phyloP scores from a whole-genome alignment of 2,329 filamentous ascomycete species.

The Phyllosticta citriasiana region DNA sequence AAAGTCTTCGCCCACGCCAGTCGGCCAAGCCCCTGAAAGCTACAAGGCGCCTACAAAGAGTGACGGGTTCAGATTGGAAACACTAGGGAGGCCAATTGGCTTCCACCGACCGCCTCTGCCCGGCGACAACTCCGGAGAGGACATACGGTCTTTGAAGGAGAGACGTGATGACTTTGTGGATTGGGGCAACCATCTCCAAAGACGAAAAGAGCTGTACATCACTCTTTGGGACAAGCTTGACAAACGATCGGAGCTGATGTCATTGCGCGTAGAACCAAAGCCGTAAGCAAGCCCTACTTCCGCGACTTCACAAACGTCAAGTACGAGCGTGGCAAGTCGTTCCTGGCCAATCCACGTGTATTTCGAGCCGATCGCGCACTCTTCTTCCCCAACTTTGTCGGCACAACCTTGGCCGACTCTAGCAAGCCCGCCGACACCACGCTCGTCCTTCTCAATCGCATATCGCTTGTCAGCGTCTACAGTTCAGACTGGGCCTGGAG shows the following conservation, averaged over 20 bases:
- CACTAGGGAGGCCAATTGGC: conserved; percentile 67
- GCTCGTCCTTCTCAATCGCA: conserved; percentile 57
- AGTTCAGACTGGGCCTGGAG: conserved; percentile 76
- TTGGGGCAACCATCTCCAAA: conserved; percentile 72
- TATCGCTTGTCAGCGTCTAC: conserved; percentile 73
- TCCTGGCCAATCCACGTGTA: conserved; percentile 71
- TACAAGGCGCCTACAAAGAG: conserved; percentile 11
- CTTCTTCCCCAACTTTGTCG: conserved; percentile 88
- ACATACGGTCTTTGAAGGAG: conserved; percentile 56
- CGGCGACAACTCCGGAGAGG: conserved; percentile 75
- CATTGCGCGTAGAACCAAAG: conserved; percentile 47
- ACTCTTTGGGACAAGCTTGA: background rate
- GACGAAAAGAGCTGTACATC: conserved; percentile 61
- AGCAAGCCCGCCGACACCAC: conserved; percentile 56
- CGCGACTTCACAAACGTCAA: conserved; percentile 83
- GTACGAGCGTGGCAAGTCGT: conserved; percentile 80
- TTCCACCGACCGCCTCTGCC: conserved; percentile 60
- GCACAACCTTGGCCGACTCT: conserved; percentile 59
- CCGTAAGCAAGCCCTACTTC: conserved; percentile 83
- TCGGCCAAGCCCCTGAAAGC: conserved; percentile 2
- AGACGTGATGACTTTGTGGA: conserved; percentile 71
- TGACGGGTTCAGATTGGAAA: conserved; percentile 39
- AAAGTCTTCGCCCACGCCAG: background rate
- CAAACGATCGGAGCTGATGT: background rate
- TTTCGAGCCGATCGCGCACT: conserved; percentile 75